Evolutionary conservation across 2,329 filamentous ascomycete species (phyloP).

Genomic region (Pseudogymnoascus sp.): DNA sequence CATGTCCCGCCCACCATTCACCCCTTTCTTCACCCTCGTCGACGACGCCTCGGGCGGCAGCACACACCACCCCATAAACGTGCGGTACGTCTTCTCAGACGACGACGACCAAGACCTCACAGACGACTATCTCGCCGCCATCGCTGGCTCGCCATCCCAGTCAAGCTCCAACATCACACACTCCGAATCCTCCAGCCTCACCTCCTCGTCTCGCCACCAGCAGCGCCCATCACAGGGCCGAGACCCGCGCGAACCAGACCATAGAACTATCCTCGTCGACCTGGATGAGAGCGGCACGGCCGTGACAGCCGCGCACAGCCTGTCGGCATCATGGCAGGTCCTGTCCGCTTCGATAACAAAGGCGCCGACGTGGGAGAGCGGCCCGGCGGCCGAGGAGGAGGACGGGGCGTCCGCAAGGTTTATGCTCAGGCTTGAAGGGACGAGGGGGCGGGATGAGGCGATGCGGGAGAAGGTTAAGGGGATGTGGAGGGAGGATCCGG

Average conservation of each 20-base stretch:
- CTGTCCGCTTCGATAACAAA: slow-evolving; percentile 43
- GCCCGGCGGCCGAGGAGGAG: slow-evolving; percentile 22
- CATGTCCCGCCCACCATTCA: slow-evolving; percentile 42
- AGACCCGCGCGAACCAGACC: slow-evolving; percentile 10
- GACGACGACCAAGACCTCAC: slow-evolving; percentile 72
- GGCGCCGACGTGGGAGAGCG: slow-evolving; percentile 52
- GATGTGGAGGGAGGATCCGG: background rate
- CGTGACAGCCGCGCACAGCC: slow-evolving; percentile 61
- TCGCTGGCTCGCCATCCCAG: slow-evolving; percentile 10
- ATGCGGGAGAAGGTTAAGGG: slow-evolving; percentile 26
- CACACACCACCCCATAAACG: slow-evolving; percentile 66
- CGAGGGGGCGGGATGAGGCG: slow-evolving; percentile 27
- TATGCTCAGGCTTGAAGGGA: slow-evolving; percentile 57
- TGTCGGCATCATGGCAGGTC: slow-evolving; percentile 68
- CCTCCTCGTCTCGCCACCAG: slow-evolving; percentile 22
- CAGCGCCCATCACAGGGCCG: slow-evolving; percentile 8
- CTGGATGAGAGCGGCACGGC: slow-evolving; percentile 40
- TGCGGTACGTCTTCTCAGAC: slow-evolving; percentile 90
- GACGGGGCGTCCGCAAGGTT: slow-evolving; percentile 27
- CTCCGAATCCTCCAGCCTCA: slow-evolving; percentile 27
- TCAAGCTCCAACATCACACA: slow-evolving; percentile 34
- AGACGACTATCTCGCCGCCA: slow-evolving; percentile 49
- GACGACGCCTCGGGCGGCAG: slow-evolving; percentile 65
- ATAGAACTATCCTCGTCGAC: slow-evolving; percentile 49
- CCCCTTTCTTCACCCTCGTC: slow-evolving; percentile 78